A percentile compares a stretch with the other conserved stretches of the same genome.
phyloP scores from a whole-genome alignment of 2,329 filamentous ascomycete species.

The Helotiales sp. region DNA sequence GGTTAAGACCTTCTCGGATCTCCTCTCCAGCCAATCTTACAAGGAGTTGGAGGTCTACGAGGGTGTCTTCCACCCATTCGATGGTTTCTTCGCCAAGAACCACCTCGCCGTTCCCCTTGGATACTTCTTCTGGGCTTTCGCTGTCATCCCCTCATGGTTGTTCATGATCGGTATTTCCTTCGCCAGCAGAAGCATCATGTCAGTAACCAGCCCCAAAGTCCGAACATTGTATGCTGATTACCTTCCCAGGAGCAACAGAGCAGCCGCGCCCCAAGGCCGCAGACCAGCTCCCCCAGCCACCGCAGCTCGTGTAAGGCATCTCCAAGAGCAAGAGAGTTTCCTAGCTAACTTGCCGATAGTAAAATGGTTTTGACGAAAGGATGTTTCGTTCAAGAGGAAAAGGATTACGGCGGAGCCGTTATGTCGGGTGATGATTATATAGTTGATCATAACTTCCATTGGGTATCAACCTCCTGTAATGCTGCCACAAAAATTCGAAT shows the following conservation, averaged over 20 bases:
- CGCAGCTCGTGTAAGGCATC: conserved; percentile 35
- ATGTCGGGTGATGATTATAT: conserved; percentile 26
- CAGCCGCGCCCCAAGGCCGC: conserved; percentile 18
- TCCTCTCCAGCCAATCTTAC: conserved; percentile 61
- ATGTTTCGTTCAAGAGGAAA: conserved; percentile 13
- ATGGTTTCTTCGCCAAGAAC: conserved; percentile 68
- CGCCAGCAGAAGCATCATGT: conserved; percentile 77
- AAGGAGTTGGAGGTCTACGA: conserved; percentile 57
- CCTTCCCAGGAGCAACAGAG: conserved; percentile 36
- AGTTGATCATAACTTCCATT: conserved; percentile 38
- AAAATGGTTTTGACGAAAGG: background rate
- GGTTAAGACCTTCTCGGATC: conserved; percentile 63
- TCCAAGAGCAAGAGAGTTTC: conserved; percentile 35
- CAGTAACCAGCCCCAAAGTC: conserved; percentile 47
- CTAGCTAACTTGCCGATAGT: conserved; percentile 26
- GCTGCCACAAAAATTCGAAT: background rate
- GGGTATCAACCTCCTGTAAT: conserved; percentile 37
- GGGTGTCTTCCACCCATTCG: conserved; percentile 77
- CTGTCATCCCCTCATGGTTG: conserved; percentile 72
- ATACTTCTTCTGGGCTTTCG: conserved; percentile 70
- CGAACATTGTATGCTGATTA: conserved; percentile 33
- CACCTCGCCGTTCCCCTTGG: conserved; percentile 67
- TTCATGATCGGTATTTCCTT: conserved; percentile 80
- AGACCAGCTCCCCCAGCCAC: conserved; percentile 32
- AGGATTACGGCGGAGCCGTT: conserved; percentile 12